These are phyloP conservation scores for Cyberlindnera sargentensis DNA, from an alignment of 805 yeast species.

Conservation along the genomic window DNA sequence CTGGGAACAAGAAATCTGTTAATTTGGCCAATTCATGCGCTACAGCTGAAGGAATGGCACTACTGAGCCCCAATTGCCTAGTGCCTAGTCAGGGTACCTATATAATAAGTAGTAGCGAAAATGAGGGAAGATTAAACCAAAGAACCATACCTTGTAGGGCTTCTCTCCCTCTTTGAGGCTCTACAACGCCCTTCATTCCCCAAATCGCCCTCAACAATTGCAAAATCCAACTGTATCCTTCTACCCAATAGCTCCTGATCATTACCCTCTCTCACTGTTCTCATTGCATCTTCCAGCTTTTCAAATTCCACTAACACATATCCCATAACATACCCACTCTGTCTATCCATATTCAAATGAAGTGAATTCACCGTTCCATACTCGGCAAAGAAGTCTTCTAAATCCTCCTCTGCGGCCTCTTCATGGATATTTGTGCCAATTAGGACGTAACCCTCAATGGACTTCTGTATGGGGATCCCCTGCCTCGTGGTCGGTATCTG, in stretches of 20 bases:
- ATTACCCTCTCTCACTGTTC: constrained; percentile 25
- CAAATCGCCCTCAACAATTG: constrained; percentile 27
- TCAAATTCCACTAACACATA: constrained; percentile 36
- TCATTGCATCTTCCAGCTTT: constrained; percentile 26
- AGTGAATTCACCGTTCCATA: constrained; percentile 31
- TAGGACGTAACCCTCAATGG: constrained; percentile 35
- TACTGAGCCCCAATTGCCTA: too few relatives aligned
- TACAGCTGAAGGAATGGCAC: too few relatives aligned
- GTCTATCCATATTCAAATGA: constrained; percentile 36
- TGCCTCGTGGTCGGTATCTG: constrained; percentile 6
- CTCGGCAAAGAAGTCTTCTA: constrained; percentile 34
- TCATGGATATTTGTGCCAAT: constrained; percentile 35
- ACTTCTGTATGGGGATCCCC: constrained; percentile 8
- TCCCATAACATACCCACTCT: constrained; percentile 31
- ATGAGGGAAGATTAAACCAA: not conserved
- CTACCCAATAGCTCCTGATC: constrained; percentile 30
- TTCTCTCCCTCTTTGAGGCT: not conserved
- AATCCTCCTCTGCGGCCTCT: constrained; percentile 39
- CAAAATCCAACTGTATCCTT: constrained; percentile 28
- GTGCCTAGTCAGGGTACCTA: too few relatives aligned
- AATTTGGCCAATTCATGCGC: too few relatives aligned
- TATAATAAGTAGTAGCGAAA: not conserved
- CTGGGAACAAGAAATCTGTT: too few relatives aligned
- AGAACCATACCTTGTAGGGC: not conserved
- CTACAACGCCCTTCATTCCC: not conserved